Base-by-base conservation (phyloP, 2,329 filamentous ascomycete species). In the Ophiosphaerella herpotricha region DNA sequence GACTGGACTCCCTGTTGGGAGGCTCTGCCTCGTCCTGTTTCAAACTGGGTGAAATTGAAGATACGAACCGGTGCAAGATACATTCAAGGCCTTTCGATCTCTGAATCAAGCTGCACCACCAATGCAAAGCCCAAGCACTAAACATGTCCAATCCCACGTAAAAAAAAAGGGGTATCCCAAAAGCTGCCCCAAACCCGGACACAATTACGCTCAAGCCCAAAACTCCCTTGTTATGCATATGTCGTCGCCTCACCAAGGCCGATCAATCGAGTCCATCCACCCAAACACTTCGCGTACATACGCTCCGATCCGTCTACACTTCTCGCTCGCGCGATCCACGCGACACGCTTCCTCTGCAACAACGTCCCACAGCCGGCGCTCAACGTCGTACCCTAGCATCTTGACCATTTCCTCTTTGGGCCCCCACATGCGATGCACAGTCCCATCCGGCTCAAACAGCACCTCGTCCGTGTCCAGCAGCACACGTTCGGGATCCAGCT, bases 311-410 rank as follows among this genome's bases (percentile, higher is more conserved):
- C 43, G 36, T 18, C 36, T 50, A 36, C 64, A 68, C 16, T 37
- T 38, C 23, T 55, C 53, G 9, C 40, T 48, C 33, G 14, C 43
- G 1, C 24, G 18, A 18, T 60, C 40, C 6, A 32, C 39, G 40
- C 59, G 60, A 45, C 66, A 69, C 2, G 56, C 61, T 26, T 64
- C 61, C 16, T 62, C 55, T 3, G 45, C 31, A 6, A 68, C 38
- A 5, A 55, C 57, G 11, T 62, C 58, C 64, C 64, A 69, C 26
- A 66, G 4, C n/a, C 48, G 34, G 33, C 48, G 48, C 47, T 69
- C 66, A n/a, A 64, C 44, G 37, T 69, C 64, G 24, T 54, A 60
- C 7, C 60, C 64, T 35, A 67, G 55, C 33, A 48, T 38, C n/a
- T 51, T 43, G 2, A 57, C 41, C 43, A 55, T 48, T 2, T 54